Evolutionary conservation across 345 rosid genomes (phyloP).

Genomic region (Aegle marmelos): DNA sequence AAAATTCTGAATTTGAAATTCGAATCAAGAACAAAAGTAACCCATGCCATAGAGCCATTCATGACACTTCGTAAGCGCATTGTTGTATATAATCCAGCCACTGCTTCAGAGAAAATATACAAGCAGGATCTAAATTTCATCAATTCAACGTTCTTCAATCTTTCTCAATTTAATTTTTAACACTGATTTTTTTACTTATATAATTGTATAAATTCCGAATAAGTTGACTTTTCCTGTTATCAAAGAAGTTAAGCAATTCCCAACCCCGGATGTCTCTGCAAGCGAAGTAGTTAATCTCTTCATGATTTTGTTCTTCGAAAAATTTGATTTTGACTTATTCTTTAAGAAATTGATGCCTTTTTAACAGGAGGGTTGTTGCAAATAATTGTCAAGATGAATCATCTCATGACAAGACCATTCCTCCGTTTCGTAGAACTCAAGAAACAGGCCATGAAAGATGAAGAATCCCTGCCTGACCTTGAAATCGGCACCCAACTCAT

Average conservation of each 20-base stretch:
- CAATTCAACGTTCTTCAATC: background rate
- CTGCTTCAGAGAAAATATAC: background rate
- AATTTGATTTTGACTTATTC: background rate
- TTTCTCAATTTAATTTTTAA: background rate
- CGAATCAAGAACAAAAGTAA: constrained; percentile 6
- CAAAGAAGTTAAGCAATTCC: background rate
- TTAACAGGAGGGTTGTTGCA: constrained; percentile 17
- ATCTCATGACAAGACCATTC: constrained; percentile 24
- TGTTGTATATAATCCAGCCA: background rate
- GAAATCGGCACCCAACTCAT: no score
- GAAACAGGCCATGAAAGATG: constrained; percentile 18
- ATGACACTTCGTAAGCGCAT: background rate
- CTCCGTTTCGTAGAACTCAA: constrained; percentile 27
- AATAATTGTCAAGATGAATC: constrained; percentile 20
- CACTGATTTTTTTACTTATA: background rate
- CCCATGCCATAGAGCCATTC: background rate
- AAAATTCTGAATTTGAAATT: constrained; percentile 15
- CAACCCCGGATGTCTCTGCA: background rate
- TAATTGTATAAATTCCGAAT: background rate
- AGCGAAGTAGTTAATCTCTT: background rate
- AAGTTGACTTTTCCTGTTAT: background rate
- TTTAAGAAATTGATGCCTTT: background rate
- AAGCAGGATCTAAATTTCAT: background rate
- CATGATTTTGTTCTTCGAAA: background rate
- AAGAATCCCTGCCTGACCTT: background rate